phyloP scores from a whole-genome alignment of 192 early-diverging fungal genomes.

The Linnemannia zychae region DNA sequence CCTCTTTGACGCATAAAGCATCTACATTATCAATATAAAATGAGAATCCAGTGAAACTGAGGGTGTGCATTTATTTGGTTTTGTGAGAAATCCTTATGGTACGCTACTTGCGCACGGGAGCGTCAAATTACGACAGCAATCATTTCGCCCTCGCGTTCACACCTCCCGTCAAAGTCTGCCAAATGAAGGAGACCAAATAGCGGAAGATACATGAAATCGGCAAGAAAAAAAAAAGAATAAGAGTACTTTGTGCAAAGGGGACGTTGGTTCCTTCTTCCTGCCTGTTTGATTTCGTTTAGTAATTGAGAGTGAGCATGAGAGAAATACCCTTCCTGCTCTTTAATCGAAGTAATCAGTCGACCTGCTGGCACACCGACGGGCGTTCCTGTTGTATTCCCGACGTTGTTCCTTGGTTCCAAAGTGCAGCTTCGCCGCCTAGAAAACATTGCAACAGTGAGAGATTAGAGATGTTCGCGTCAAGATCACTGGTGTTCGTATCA shows the following conservation, averaged over 20 bases:
- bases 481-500: no score
- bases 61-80: no score
- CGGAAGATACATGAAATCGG: no score
- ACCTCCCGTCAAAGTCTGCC: no score
- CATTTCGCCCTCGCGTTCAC: not conserved
- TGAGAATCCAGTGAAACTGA: no score
- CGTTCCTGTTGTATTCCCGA: constrained; percentile 53
- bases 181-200: no score
- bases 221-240: no score
- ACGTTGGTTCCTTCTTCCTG: not conserved
- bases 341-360: constrained; percentile 54
- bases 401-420: constrained; percentile 57
- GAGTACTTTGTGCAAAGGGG: no score
- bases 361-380: constrained; percentile 48
- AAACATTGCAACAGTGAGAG: not conserved
- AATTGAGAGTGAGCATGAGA: no score
- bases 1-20: constrained; percentile 77
- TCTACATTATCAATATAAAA: no score
- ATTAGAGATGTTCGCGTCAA: not conserved
- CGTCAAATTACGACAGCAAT: not conserved
- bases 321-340: not conserved
- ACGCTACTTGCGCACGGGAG: not conserved
- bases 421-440: constrained; percentile 41
- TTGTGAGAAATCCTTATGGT: no score
- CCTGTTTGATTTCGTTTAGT: not conserved